Evolutionary conservation across 768 basidiomycete species (phyloP).

Genomic region (Rhizopogon roseolus): DNA sequence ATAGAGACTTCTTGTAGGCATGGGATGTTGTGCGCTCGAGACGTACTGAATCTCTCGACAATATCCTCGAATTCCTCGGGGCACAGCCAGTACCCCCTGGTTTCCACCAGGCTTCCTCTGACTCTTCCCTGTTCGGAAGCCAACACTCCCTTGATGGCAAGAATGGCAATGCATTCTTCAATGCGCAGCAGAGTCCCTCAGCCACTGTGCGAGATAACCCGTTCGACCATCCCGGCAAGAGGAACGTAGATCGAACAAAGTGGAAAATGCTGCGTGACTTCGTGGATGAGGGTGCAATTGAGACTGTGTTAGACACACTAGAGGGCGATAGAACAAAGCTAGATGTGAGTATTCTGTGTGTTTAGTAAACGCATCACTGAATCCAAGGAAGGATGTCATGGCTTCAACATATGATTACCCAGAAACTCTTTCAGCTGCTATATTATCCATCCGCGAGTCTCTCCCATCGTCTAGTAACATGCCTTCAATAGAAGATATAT

Average conservation of each 20-base stretch:
- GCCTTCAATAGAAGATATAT: constrained; percentile 41
- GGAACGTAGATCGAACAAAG: constrained; percentile 40
- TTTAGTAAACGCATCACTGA: background rate
- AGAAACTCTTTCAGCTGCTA: constrained; percentile 52
- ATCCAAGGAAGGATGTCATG: constrained; percentile 46
- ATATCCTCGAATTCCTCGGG: constrained; percentile 67
- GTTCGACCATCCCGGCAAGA: constrained; percentile 14
- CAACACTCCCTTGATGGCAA: constrained; percentile 51
- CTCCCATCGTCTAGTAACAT: constrained; percentile 36
- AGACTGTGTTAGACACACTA: constrained; percentile 68
- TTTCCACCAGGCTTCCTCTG: constrained; percentile 63
- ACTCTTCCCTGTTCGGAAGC: constrained; percentile 76
- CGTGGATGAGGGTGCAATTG: constrained; percentile 78
- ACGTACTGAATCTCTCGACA: constrained; percentile 60
- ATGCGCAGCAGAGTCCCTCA: constrained; percentile 28
- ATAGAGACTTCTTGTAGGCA: constrained; percentile 36
- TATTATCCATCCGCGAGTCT: constrained; percentile 48
- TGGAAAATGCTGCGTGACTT: constrained; percentile 88
- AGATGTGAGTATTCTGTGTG: constrained; percentile 45
- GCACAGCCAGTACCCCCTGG: constrained; percentile 71
- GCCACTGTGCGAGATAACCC: constrained; percentile 24
- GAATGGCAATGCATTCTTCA: constrained; percentile 35
- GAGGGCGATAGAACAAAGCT: constrained; percentile 64
- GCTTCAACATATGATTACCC: constrained; percentile 64
- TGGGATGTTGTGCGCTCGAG: constrained; percentile 67